phyloP scores from a whole-genome alignment of 495 filamentous ascomycete genomes.

The Tuber aestivum region DNA sequence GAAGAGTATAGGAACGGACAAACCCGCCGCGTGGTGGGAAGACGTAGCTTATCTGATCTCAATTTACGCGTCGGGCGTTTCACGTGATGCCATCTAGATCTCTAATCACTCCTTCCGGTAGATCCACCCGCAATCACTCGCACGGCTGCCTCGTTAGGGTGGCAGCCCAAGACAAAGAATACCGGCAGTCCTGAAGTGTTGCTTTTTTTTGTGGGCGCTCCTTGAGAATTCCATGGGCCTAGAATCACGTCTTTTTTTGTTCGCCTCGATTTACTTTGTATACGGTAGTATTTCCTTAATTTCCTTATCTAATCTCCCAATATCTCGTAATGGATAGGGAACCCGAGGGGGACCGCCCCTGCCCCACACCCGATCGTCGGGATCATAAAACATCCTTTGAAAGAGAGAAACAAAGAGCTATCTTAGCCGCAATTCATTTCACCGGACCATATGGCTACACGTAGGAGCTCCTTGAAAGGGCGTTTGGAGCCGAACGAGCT shows the following conservation, averaged over 20 bases:
- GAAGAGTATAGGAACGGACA: constrained; percentile 16
- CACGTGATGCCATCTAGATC: constrained; percentile 22
- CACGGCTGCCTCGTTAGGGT: not conserved
- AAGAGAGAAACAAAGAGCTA: not conserved
- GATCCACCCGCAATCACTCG: constrained; percentile 2
- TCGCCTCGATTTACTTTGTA: not conserved
- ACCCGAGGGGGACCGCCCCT: not conserved
- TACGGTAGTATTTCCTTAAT: too few relatives aligned
- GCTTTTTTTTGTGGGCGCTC: not conserved
- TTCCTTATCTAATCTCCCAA: not conserved
- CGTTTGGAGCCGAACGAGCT: not conserved
- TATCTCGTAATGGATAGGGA: not conserved
- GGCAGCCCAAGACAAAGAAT: not conserved
- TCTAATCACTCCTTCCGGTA: not conserved
- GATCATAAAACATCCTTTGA: not conserved
- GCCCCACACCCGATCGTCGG: not conserved
- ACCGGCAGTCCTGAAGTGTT: not conserved
- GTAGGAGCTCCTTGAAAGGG: not conserved
- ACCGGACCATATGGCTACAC: not conserved
- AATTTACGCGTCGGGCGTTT: constrained; percentile 26
- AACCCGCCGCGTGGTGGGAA: constrained; percentile 15
- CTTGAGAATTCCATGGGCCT: not conserved
- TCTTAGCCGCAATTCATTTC: not conserved
- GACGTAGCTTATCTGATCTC: constrained; percentile 26
- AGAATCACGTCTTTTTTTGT: not conserved